Conservation (phyloP, 352 stramenopile genomes). For the Pythium brachiatum region DNA sequence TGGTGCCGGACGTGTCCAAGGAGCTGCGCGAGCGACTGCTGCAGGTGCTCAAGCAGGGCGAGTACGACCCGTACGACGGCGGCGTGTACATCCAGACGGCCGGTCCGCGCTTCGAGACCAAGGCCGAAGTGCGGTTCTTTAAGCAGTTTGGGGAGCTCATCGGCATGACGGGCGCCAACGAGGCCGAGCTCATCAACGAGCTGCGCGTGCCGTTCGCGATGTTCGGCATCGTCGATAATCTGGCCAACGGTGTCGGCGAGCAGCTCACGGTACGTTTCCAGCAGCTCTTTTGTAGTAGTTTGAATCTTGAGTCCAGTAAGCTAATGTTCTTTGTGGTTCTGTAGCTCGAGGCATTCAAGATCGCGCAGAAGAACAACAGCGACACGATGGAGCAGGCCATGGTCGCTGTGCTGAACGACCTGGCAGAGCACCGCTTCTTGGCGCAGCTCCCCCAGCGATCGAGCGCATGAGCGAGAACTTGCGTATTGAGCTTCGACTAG, state of each 20-base stretch:
- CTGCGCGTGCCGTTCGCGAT: slow-evolving; percentile 80
- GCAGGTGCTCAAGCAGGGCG: slow-evolving; percentile 36
- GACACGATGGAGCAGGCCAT: slow-evolving; percentile 66
- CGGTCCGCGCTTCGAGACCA: slow-evolving; percentile 88
- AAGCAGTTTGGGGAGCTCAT: slow-evolving; percentile 84
- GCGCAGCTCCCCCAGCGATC: slow-evolving; percentile 16
- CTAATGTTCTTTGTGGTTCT: background rate
- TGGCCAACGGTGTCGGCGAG: slow-evolving; percentile 82
- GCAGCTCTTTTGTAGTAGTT: background rate
- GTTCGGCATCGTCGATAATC: slow-evolving; percentile 88
- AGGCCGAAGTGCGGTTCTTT: slow-evolving; percentile 89
- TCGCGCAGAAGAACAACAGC: slow-evolving; percentile 71
- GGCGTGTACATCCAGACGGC: slow-evolving; percentile 86
- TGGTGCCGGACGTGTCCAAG: slow-evolving; percentile 64
- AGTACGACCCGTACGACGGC: slow-evolving; percentile 60
- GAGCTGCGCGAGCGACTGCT: slow-evolving; percentile 52
- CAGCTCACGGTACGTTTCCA: slow-evolving; percentile 52
- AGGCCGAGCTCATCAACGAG: slow-evolving; percentile 85
- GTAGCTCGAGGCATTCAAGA: slow-evolving; percentile 70
- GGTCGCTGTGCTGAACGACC: slow-evolving; percentile 51
- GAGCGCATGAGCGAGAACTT: background rate
- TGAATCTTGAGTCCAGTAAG: background rate
- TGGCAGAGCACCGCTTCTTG: slow-evolving; percentile 32
- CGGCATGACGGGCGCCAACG: slow-evolving; percentile 87
- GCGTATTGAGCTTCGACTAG: background rate